phyloP scores from a whole-genome alignment of 2,329 filamentous ascomycete genomes.

The Paradendryphiella salina region DNA sequence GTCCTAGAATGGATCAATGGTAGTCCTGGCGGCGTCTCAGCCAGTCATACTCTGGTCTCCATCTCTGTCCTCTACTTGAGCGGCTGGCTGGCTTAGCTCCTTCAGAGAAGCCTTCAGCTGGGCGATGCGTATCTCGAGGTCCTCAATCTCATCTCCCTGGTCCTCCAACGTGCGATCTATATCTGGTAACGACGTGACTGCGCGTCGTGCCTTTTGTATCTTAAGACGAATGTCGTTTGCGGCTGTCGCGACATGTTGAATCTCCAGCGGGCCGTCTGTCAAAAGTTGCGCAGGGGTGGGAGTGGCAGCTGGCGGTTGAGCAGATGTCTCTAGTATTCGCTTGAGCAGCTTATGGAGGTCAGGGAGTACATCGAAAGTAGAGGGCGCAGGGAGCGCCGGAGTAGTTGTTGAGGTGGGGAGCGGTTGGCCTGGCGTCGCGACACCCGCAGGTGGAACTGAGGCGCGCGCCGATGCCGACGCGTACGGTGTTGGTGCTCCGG shows the following conservation, averaged over 20 bases:
- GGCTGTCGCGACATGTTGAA: constrained; percentile 78
- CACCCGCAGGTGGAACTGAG: constrained; percentile 39
- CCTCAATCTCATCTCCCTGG: constrained; percentile 70
- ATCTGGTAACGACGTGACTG: constrained; percentile 69
- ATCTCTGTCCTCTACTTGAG: constrained; percentile 23
- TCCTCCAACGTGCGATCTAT: constrained; percentile 67
- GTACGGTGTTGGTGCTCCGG: constrained; percentile 40
- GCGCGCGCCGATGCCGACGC: constrained; percentile 38
- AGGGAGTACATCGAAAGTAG: constrained; percentile 83
- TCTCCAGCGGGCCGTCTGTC: constrained; percentile 54
- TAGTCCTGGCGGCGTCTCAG: constrained; percentile 31
- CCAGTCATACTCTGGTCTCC: constrained; percentile 46
- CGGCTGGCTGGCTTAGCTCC: constrained; percentile 35
- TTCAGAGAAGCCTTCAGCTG: constrained; percentile 57
- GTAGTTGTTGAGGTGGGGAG: constrained; percentile 41
- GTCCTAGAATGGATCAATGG: constrained; percentile 37
- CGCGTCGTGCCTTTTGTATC: constrained; percentile 73
- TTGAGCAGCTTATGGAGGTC: constrained; percentile 77
- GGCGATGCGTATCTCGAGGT: constrained; percentile 66
- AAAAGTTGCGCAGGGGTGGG: constrained; percentile 31
- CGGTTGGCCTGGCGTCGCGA: constrained; percentile 34
- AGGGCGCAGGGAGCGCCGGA: constrained; percentile 71
- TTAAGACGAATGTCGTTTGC: constrained; percentile 80
- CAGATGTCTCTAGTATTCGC: constrained; percentile 64
- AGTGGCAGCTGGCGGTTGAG: constrained; percentile 33